Evolutionary conservation across 768 basidiomycete genomes (phyloP), one percentile per base, ranked within the genome.

Genomic region (Tephrocybe sp.): DNA sequence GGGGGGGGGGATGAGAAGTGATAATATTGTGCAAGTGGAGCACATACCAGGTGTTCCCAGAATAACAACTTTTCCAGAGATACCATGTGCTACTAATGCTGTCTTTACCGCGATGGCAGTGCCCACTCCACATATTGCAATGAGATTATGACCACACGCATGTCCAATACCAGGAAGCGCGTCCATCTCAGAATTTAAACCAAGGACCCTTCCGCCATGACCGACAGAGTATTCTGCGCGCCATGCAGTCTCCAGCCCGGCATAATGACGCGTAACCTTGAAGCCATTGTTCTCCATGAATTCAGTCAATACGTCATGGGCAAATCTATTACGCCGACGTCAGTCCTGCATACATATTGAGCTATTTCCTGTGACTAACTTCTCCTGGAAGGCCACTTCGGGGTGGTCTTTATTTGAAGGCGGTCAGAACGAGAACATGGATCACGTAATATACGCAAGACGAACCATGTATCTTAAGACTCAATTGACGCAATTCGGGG

Each of bases 71-170:
- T 76, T 89, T 6, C 87, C 89, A 25, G 82, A 58, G 36, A 86
- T 71, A 57, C 80, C 69, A 63, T 84, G 80, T 44, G 76, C 71
- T 65, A 82, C 70, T 53, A 92, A 62, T 22, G 85, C 88, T 44
- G 81, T 75, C 63, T 84, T 86, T 44, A 91, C 75, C 27, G 86
- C 86, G 47, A 92, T 65, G 25, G 89, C 88, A 36, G 84, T 71
- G 30, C 84, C 90, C 27, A 88, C 81, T 32, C 89, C 89, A 54
- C 82, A 80, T 58, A 85, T 78, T 38, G 89, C 89, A 56, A 91
- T 91, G 54, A 92, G 74, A 64, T 92, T 91, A 66, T 92, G 89
- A 0, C 89, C 89, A 60, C 89, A 92, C 0, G 80, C 87, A 62
- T 83, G 73, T 65, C 83, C 68, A 71, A 87, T 69, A 7, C 78